A percentile compares a stretch with the other conserved stretches of the same genome.
Conservation (phyloP, 345 rosid genomes). For the Diplotaxis tenuifolia region DNA sequence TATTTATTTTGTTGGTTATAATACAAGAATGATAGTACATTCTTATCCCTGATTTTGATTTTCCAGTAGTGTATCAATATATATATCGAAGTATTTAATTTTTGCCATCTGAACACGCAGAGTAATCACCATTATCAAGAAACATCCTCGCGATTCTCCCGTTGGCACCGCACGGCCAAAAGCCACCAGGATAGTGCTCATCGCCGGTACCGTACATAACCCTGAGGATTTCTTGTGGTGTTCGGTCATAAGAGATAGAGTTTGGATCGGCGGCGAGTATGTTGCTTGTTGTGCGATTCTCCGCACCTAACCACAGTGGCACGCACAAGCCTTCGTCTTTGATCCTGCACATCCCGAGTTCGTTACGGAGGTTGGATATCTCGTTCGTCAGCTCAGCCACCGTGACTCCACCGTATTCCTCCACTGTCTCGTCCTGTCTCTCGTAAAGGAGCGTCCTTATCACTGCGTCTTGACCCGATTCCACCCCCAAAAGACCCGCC, state of each 20-base stretch:
- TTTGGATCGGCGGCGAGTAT: constrained; percentile 26
- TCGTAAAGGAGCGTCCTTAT: constrained; percentile 51
- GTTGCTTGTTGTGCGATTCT: constrained; percentile 40
- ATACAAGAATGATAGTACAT: background rate
- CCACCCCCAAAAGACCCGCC: constrained; percentile 57
- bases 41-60: background rate
- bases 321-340: constrained; percentile 55
- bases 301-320: constrained; percentile 42
- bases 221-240: constrained; percentile 47
- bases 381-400: constrained; percentile 50
- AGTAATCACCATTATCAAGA: constrained; percentile 12
- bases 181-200: constrained; percentile 51
- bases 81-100: background rate
- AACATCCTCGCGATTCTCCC: constrained; percentile 40
- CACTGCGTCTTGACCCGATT: constrained; percentile 72
- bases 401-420: constrained; percentile 40
- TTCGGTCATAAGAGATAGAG: constrained; percentile 48
- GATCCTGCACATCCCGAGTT: constrained; percentile 45
- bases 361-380: constrained; percentile 45
- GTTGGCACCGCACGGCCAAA: constrained; percentile 48
- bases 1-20: too few species aligned
- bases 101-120: background rate
- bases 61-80: background rate
- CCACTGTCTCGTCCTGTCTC: constrained; percentile 41
- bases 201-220: constrained; percentile 44